Evolutionary conservation across 768 basidiomycete genomes (phyloP).

Genomic region (Asterophora lycoperdoides): DNA sequence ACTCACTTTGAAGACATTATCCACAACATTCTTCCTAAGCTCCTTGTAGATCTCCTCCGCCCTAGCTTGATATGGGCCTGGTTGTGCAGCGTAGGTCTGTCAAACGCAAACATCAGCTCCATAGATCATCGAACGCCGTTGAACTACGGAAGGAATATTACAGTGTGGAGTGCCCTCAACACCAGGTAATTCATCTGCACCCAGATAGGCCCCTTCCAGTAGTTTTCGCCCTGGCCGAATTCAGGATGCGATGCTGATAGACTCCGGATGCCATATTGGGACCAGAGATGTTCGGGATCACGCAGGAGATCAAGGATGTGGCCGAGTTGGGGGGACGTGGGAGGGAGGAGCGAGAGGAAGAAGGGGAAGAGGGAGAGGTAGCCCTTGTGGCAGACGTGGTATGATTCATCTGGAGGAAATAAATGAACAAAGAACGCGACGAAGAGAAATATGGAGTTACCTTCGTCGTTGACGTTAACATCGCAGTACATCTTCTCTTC

Average conservation of each 20-base stretch:
- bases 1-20: conserved; percentile 66
- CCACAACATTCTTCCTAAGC: conserved; percentile 75
- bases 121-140: too few relatives aligned
- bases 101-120: not conserved
- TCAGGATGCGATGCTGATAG: conserved; percentile 84
- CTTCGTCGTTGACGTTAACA: conserved; percentile 77
- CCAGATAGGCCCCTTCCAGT: conserved; percentile 98
- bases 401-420: conserved; percentile 70
- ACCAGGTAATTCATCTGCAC: conserved; percentile 96
- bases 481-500: conserved; percentile 93
- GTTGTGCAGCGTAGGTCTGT: conserved; percentile 71
- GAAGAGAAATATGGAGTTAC: conserved; percentile 34
- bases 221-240: conserved; percentile 91
- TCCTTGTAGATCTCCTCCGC: conserved; percentile 78
- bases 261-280: conserved; percentile 83
- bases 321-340: conserved; percentile 75
- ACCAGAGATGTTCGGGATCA: conserved; percentile 88
- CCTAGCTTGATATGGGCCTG: conserved; percentile 76
- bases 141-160: conserved; percentile 23
- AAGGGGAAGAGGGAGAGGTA: conserved; percentile 95
- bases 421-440: not conserved
- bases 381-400: conserved; percentile 86
- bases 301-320: conserved; percentile 75
- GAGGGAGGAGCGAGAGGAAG: conserved; percentile 73
- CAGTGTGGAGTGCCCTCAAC: conserved; percentile 74